Evolutionary conservation across 495 filamentous ascomycete species (phyloP), one percentile per base, ranked within the genome.

Genomic region (Talaromyces nanjingensis): DNA sequence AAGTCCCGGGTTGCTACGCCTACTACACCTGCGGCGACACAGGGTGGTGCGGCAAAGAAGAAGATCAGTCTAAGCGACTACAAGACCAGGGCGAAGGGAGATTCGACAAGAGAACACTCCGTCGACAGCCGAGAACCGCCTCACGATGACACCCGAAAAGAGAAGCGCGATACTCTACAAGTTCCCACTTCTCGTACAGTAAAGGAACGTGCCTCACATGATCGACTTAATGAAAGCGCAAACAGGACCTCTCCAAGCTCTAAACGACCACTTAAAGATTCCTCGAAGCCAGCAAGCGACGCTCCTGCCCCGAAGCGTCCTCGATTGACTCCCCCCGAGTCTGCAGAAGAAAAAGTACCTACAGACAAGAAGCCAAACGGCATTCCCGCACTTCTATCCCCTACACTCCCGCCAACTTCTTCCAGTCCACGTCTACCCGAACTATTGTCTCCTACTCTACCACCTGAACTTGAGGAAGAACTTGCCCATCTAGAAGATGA

Each of bases 1-100:
- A 67, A 70, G 57, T 68, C 68, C 22, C 71, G 71, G 61, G 56
- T 42, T 18, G 60, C 25, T 39, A 60, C 39, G 6, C 64, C 64
- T 29, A 80, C 72, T 68, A 74, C 72, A 22, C 68, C 69, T 60
- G 74, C 69, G 59, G 74, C 74, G 56, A 72, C 76, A 37, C 65
- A 56, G 8, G 66, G 55, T 62, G 69, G 68, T 57, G 63, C 67
- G 39, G 6, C 67, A n/a, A 81, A 75, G 67, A 83, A 80, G 70
- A 83, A 81, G 65, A 83, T 83, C 56, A 81, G 71, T 52, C 63
- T 84, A 18, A 77, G 72, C 42, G 78, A 83, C 59, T 84, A 83
- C 69, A 81, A 79, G 66, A 75, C 72, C 53, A 79, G 80, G 63
- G 74, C 74, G 60, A 79, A 70, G 34, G 70, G 63, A 31, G 72